These are phyloP conservation scores for Polysphondylium violaceum DNA, from an alignment of 78 protist genomes.

Conservation along the genomic window DNA sequence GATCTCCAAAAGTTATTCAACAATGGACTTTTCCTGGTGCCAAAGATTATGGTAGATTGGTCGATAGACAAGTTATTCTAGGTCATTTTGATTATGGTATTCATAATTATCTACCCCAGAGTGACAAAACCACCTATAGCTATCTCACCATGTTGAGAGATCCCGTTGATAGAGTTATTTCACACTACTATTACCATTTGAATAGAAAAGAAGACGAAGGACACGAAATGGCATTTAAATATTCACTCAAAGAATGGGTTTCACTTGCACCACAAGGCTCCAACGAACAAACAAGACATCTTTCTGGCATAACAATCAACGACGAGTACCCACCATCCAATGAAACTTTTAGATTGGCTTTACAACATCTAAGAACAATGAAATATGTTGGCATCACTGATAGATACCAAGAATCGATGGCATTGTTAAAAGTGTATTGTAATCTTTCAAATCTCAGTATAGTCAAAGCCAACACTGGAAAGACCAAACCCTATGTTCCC, in stretches of 20 bases:
- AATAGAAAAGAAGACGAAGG: slow-evolving; percentile 3
- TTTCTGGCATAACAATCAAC: slow-evolving; percentile 13
- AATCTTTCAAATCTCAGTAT: not conserved
- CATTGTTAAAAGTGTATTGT: slow-evolving; percentile 26
- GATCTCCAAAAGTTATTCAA: not conserved
- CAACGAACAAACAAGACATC: slow-evolving; percentile 36
- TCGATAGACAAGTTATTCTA: not conserved
- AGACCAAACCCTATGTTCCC: not conserved
- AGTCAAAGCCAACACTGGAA: not conserved
- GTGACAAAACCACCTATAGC: not conserved
- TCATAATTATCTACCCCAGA: slow-evolving; percentile 11
- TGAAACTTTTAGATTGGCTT: slow-evolving; percentile 32
- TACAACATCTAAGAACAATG: slow-evolving; percentile 17
- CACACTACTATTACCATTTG: slow-evolving; percentile 39
- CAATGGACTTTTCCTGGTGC: not conserved
- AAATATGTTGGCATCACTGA: slow-evolving; percentile 65
- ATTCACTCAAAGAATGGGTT: slow-evolving; percentile 19
- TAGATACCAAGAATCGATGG: slow-evolving; percentile 44
- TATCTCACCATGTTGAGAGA: slow-evolving; percentile 56
- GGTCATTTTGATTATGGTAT: slow-evolving; percentile 70
- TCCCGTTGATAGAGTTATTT: slow-evolving; percentile 47
- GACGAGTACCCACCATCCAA: not conserved
- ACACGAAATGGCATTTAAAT: slow-evolving; percentile 6
- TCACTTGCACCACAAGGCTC: slow-evolving; percentile 5
- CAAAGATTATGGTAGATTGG: not conserved